phyloP scores from a whole-genome alignment of 1,139 yeast species.

The Magnusiomyces ingens region DNA sequence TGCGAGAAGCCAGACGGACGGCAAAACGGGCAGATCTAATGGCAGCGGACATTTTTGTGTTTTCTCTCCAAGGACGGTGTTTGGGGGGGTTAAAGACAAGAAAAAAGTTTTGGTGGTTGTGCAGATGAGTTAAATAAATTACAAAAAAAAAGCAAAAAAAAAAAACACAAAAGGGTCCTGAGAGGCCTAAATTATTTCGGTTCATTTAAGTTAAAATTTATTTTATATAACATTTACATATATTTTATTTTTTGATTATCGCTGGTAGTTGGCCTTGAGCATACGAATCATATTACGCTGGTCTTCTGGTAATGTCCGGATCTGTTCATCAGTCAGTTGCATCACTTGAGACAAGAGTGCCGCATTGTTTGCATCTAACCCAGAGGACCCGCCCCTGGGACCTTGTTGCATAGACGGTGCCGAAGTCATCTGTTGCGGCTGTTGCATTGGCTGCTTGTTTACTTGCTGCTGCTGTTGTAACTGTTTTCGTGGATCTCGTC shows the following conservation, averaged over 20 bases:
- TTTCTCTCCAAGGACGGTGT: too few species aligned
- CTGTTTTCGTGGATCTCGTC: background rate
- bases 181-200: too few species aligned
- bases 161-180: too few species aligned
- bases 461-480: background rate
- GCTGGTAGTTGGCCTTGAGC: slow-evolving; percentile 13
- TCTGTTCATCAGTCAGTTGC: slow-evolving; percentile 56
- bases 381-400: background rate
- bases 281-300: slow-evolving; percentile 33
- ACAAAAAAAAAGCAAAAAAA: too few species aligned
- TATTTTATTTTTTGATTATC: background rate
- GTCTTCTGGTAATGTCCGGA: slow-evolving; percentile 52
- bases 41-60: too few species aligned
- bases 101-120: too few species aligned
- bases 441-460: slow-evolving; percentile 2
- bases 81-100: too few species aligned
- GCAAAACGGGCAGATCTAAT: slow-evolving; percentile 13
- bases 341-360: slow-evolving; percentile 44
- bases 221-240: too few species aligned
- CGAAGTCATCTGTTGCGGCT: background rate
- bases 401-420: background rate
- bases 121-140: too few species aligned
- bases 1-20: slow-evolving; percentile 4
- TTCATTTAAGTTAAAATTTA: too few species aligned
- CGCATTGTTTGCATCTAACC: slow-evolving; percentile 23